Conservation (phyloP, 2,329 filamentous ascomycete genomes). For the Elsinoe arachidis region DNA sequence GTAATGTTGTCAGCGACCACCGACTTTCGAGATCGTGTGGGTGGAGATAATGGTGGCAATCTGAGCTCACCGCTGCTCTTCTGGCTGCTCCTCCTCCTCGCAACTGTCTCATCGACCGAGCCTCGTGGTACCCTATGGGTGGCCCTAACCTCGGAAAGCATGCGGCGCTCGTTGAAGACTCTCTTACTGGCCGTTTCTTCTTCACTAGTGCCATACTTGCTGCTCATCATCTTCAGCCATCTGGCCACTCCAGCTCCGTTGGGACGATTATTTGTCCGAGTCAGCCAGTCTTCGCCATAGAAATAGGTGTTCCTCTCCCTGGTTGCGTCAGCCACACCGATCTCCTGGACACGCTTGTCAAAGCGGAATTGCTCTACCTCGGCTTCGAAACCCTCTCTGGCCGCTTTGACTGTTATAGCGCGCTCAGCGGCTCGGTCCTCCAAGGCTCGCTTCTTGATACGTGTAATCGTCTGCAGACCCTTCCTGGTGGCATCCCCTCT, state of each 20-base stretch:
- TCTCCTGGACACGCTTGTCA: not conserved
- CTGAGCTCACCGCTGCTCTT: no score
- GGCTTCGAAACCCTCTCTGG: not conserved
- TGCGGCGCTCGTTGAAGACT: not conserved
- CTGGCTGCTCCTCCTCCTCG: not conserved
- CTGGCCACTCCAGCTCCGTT: not conserved
- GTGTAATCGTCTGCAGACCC: not conserved
- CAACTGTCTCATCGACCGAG: not conserved
- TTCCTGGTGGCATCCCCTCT: not conserved
- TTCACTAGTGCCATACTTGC: not conserved
- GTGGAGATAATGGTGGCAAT: no score
- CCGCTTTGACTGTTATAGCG: not conserved
- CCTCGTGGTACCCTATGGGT: not conserved
- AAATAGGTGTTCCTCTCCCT: not conserved
- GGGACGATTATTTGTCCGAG: not conserved
- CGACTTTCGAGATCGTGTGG: no score
- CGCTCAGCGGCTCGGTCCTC: not conserved
- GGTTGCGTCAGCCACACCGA: not conserved
- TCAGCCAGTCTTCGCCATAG: not conserved
- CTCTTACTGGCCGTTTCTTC: not conserved
- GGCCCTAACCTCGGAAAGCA: not conserved
- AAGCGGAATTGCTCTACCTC: not conserved
- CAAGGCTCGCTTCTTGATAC: not conserved
- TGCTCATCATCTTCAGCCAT: conserved; percentile 4
- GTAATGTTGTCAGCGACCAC: no score